Conservation (phyloP, 2,329 filamentous ascomycete species). For the Pseudopyricularia javanii region DNA sequence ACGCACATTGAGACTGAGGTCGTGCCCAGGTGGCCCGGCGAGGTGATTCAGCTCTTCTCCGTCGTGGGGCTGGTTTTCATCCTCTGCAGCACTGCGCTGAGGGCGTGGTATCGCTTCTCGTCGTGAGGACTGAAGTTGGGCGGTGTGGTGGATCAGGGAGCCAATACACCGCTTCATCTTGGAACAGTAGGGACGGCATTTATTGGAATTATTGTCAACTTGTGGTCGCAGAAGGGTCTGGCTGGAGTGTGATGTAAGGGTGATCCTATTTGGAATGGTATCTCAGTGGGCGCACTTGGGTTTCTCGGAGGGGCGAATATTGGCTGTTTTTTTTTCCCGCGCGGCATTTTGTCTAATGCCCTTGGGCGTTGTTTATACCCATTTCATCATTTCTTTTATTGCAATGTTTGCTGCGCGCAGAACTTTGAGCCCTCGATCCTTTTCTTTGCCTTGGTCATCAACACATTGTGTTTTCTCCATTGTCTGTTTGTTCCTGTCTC, state of each 20-base stretch:
- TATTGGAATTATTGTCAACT: background rate
- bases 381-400: too few relatives aligned
- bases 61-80: slow-evolving; percentile 23
- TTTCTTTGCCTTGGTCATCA: background rate
- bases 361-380: background rate
- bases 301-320: background rate
- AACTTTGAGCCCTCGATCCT: too few relatives aligned
- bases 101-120: background rate
- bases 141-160: too few relatives aligned
- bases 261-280: background rate
- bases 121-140: background rate
- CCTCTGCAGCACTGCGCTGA: background rate
- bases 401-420: too few relatives aligned
- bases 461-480: background rate
- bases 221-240: background rate
- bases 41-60: slow-evolving; percentile 41
- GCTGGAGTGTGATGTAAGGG: background rate
- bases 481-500: background rate
- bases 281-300: background rate
- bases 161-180: too few relatives aligned
- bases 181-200: background rate
- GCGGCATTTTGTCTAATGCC: background rate
- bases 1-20: slow-evolving; percentile 47
- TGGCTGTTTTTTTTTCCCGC: background rate
- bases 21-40: slow-evolving; percentile 37